A percentile compares a stretch with the other conserved stretches of the same genome.
Conservation (phyloP, 164 flowering plant genomes). For the Magnolia changhungtana region DNA sequence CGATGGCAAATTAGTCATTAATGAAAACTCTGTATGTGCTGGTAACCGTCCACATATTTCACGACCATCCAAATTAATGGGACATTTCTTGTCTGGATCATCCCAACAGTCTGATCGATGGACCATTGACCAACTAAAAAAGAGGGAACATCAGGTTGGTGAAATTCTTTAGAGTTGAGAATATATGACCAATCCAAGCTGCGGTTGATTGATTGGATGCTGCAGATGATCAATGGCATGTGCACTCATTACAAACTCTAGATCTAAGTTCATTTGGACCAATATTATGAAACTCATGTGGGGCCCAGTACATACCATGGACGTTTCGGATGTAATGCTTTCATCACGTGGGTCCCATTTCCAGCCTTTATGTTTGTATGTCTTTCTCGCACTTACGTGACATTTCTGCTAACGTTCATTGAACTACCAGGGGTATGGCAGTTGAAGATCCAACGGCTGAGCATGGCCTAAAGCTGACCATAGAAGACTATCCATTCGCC, state of each 20-base stretch:
- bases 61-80: not conserved
- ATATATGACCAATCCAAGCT: no score
- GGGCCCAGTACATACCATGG: not conserved
- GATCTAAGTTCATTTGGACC: not conserved
- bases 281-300: not conserved
- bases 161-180: no score
- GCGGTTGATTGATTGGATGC: no score
- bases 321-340: not conserved
- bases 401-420: not conserved
- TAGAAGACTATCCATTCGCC: conserved; percentile 31
- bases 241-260: not conserved
- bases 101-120: not conserved
- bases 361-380: no score
- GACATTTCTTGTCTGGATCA: not conserved
- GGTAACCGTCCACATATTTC: not conserved
- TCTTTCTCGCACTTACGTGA: not conserved
- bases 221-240: not conserved
- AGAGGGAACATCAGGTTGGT: no score
- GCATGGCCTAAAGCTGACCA: conserved; percentile 29
- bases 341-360: not conserved
- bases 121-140: no score
- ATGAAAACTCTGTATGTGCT: not conserved
- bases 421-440: conserved; percentile 30
- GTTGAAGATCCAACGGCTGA: conserved; percentile 29
- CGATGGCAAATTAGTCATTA: not conserved